phyloP scores from a whole-genome alignment of 2,329 filamentous ascomycete species.

The Venturia aucupariae region DNA sequence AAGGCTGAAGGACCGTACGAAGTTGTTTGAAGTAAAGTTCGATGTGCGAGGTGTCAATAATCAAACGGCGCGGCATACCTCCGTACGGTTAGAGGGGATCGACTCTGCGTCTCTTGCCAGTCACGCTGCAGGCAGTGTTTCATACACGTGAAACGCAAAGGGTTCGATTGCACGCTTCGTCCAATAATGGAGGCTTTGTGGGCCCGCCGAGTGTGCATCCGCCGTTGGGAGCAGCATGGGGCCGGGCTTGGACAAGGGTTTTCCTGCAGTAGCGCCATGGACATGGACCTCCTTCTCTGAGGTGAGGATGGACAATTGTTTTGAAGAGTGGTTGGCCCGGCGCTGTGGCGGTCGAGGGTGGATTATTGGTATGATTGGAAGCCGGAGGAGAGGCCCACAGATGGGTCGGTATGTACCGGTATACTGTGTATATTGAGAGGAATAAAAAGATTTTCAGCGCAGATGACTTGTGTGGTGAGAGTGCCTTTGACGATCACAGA shows the following conservation, averaged over 20 bases:
- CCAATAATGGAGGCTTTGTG: neutral
- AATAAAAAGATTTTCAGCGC: neutral
- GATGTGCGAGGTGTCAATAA: neutral
- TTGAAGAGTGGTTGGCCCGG: neutral
- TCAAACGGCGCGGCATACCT: neutral
- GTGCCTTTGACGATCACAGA: neutral
- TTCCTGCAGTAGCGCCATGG: neutral
- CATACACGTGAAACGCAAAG: constrained; percentile 5
- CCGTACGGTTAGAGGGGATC: too few species aligned
- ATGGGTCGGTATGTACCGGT: neutral
- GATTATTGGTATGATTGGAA: too few species aligned
- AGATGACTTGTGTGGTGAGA: neutral
- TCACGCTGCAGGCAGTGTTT: constrained; percentile 1
- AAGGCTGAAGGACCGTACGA: too few species aligned
- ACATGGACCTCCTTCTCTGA: too few species aligned
- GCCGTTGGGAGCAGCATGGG: neutral
- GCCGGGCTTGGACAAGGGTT: neutral
- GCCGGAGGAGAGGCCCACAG: neutral
- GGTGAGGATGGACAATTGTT: neutral
- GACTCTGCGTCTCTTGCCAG: neutral
- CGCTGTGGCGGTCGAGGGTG: neutral
- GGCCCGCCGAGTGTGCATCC: neutral
- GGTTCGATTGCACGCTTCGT: neutral
- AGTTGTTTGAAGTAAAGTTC: too few species aligned
- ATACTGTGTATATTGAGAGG: too few species aligned